Evolutionary conservation across 164 flowering plant genomes (phyloP).

Genomic region (Vitis vinifera): ASM3070453v1 NC_081810.1:13859501-13860000

Average conservation of each 20-base stretch:
- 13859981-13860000: too few relatives aligned
- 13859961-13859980: too few relatives aligned
- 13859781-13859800: slow-evolving; percentile 88
- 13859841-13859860: slow-evolving; percentile 77
- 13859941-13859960: too few relatives aligned
- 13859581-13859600: slow-evolving; percentile 15
- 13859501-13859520: too few relatives aligned
- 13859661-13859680: slow-evolving; percentile 15
- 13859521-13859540: too few relatives aligned
- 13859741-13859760: slow-evolving; percentile 91
- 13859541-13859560: slow-evolving; percentile 6
- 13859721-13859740: slow-evolving; percentile 88
- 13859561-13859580: slow-evolving; percentile 19
- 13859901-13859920: too few relatives aligned
- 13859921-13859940: too few relatives aligned
- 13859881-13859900: too few relatives aligned
- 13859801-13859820: slow-evolving; percentile 87
- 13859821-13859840: slow-evolving; percentile 68
- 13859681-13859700: slow-evolving; percentile 3
- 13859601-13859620: slow-evolving; percentile 5
- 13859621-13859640: slow-evolving; percentile 27
- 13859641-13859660: slow-evolving; percentile 26
- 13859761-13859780: slow-evolving; percentile 76
- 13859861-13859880: slow-evolving; percentile 61
- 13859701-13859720: slow-evolving; percentile 84